Conservation (phyloP, 768 basidiomycete genomes). For the Rhodotorula sphaerocarpa region DNA sequence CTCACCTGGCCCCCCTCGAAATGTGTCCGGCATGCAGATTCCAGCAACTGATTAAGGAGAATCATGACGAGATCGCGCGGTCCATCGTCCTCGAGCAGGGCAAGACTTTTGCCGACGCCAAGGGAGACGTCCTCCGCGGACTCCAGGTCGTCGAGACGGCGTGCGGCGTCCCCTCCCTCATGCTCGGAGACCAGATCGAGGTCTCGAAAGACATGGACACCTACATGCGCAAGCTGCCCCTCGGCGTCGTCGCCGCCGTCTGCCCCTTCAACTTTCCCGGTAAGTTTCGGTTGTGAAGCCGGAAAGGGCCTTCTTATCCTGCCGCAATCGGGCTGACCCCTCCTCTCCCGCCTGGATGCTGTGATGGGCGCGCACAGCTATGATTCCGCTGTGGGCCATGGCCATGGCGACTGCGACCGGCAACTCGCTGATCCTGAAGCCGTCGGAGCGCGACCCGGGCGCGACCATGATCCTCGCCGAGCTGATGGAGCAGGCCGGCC, state of each 20-base stretch:
- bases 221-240: constrained; percentile 67
- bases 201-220: constrained; percentile 92
- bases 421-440: constrained; percentile 89
- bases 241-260: constrained; percentile 69
- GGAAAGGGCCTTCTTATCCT: background rate
- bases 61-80: constrained; percentile 70
- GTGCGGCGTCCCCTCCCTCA: constrained; percentile 66
- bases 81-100: constrained; percentile 58
- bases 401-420: constrained; percentile 71
- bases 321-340: background rate
- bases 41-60: constrained; percentile 73
- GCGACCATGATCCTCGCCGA: constrained; percentile 98
- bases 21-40: constrained; percentile 50
- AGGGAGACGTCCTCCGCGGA: constrained; percentile 86
- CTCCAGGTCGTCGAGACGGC: constrained; percentile 53
- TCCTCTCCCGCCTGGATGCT: too few species aligned
- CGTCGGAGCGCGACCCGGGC: constrained; percentile 91
- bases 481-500: constrained; percentile 67
- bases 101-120: constrained; percentile 87
- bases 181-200: constrained; percentile 89
- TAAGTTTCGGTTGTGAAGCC: too few species aligned
- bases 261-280: constrained; percentile 52
- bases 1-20: too few species aligned
- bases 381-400: constrained; percentile 97
- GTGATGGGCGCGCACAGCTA: constrained; percentile 45